These are phyloP conservation scores for Microsporum audouinii DNA, from an alignment of 2,329 filamentous ascomycete species.

Conservation along the genomic window DNA sequence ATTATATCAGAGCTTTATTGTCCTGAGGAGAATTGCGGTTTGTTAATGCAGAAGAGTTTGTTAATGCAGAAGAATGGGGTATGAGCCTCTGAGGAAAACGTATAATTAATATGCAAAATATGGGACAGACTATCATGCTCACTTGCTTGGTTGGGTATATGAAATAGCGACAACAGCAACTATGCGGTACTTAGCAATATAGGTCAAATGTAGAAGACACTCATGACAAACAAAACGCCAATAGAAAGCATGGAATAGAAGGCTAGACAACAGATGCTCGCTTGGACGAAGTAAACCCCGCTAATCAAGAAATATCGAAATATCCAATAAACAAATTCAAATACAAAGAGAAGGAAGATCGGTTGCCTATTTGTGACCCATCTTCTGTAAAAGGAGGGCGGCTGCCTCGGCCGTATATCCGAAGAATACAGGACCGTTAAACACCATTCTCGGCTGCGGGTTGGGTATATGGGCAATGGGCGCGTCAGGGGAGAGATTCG, in stretches of 20 bases:
- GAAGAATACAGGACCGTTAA: constrained; percentile 88
- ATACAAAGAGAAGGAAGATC: neutral
- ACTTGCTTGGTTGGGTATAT: neutral
- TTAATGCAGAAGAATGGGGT: too few relatives aligned
- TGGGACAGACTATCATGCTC: neutral
- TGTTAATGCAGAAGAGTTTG: too few relatives aligned
- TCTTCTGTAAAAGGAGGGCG: constrained; percentile 55
- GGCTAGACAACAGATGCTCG: neutral
- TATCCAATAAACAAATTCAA: neutral
- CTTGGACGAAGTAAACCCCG: neutral
- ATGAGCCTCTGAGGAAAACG: neutral
- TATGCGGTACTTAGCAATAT: neutral
- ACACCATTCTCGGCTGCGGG: constrained; percentile 48
- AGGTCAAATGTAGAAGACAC: neutral
- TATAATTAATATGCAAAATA: neutral
- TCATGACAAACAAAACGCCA: neutral
- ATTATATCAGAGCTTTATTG: too few relatives aligned
- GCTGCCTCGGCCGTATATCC: constrained; percentile 79
- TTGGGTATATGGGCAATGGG: constrained; percentile 7
- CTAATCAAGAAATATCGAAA: neutral
- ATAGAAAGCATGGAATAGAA: neutral
- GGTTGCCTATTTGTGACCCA: neutral
- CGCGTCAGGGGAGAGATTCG: constrained; percentile 6
- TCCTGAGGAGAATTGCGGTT: too few relatives aligned
- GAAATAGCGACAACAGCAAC: neutral